A percentile compares a stretch with the other conserved stretches of the same genome.
These are phyloP conservation scores for Dictyostelium citrinum DNA, from an alignment of 78 protist genomes.

Conservation along the genomic window DNA sequence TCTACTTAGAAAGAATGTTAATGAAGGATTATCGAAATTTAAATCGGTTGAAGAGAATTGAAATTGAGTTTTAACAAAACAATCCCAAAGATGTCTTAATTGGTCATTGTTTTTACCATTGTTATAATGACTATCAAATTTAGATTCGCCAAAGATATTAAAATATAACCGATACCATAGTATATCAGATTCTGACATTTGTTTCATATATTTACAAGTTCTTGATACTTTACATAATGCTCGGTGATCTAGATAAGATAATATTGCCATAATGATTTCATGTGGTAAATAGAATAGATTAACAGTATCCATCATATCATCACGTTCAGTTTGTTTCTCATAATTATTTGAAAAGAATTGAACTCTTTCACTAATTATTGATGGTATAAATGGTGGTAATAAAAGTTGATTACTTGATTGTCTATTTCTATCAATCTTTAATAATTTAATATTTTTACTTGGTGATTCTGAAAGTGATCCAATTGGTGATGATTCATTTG, in stretches of 20 bases:
- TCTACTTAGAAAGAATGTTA: slow-evolving; percentile 17
- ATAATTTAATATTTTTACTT: not conserved
- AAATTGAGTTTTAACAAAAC: slow-evolving; percentile 38
- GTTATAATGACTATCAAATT: not conserved
- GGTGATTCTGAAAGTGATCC: not conserved
- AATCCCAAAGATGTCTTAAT: slow-evolving; percentile 14
- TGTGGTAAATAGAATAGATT: slow-evolving; percentile 14
- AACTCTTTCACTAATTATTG: not conserved
- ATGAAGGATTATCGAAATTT: slow-evolving; percentile 8
- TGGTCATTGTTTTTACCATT: not conserved
- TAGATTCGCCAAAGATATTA: slow-evolving; percentile 12
- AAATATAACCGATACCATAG: slow-evolving; percentile 42
- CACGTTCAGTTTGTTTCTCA: not conserved
- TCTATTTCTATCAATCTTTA: not conserved
- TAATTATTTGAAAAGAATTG: not conserved
- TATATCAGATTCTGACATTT: slow-evolving; percentile 18
- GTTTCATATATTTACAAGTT: slow-evolving; percentile 40
- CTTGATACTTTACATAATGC: slow-evolving; percentile 24
- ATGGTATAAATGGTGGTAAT: slow-evolving; percentile 20
- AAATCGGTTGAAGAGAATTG: not conserved
- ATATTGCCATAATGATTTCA: slow-evolving; percentile 10
- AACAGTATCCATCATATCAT: not conserved
- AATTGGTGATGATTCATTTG: not conserved
- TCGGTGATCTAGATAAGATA: slow-evolving; percentile 10
- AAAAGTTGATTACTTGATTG: not conserved